These are phyloP conservation scores for Cyberlindnera mississippiensis DNA, from an alignment of 805 yeast species.

Conservation along the genomic window DNA sequence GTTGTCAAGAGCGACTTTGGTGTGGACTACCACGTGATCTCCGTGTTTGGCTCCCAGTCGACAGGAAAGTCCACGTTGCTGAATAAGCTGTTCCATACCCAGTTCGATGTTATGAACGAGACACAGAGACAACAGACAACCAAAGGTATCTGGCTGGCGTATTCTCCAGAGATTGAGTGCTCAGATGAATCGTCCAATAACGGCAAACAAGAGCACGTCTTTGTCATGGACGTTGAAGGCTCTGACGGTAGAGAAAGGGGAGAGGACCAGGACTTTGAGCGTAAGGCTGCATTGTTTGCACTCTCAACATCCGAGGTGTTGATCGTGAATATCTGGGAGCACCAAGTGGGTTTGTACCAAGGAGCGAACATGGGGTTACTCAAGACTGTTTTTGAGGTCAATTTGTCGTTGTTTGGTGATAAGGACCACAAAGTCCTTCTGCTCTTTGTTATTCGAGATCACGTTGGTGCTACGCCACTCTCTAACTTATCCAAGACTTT, in stretches of 20 bases:
- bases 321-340: conserved; percentile 94
- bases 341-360: conserved; percentile 93
- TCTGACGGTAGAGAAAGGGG: conserved; percentile 98
- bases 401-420: conserved; percentile 76
- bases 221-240: conserved; percentile 97
- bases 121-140: conserved; percentile 84
- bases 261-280: conserved; percentile 96
- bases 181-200: conserved; percentile 12
- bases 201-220: conserved; percentile 37
- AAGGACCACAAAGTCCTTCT: conserved; percentile 58
- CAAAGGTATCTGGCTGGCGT: conserved; percentile 76
- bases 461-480: conserved; percentile 81
- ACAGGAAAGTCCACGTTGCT: conserved; percentile 94
- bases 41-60: conserved; percentile 96
- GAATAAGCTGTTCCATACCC: conserved; percentile 80
- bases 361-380: conserved; percentile 96
- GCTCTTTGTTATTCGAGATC: conserved; percentile 89
- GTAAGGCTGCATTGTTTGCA: conserved; percentile 94
- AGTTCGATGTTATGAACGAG: conserved; percentile 93
- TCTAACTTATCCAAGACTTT: conserved; percentile 66
- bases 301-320: conserved; percentile 86
- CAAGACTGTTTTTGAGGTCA: conserved; percentile 95
- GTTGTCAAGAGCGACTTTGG: conserved; percentile 46
- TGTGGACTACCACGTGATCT: conserved; percentile 78
- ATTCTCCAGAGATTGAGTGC: conserved; percentile 39